Percentiles rank a stretch among this genome's conserved stretches.
Evolutionary conservation across 202 grass and related monocot species (phyloP).

Genomic region (Zoysia matrella): DNA sequence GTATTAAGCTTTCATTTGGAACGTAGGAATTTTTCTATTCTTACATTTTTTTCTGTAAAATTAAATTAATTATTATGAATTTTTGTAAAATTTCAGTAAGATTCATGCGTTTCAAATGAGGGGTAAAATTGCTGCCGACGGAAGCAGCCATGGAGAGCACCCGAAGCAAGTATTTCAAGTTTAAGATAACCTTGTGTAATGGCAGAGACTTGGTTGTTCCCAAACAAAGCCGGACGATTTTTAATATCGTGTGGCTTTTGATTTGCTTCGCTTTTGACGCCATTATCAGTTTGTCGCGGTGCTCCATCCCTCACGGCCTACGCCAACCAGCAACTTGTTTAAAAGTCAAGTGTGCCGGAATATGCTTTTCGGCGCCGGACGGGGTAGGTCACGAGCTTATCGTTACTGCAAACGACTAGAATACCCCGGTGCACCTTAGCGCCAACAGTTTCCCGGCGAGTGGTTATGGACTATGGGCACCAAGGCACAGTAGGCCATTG

Average conservation of each 20-base stretch:
- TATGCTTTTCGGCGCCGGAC: conserved; percentile 20
- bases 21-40: too few relatives aligned
- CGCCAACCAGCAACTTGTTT: not conserved
- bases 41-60: too few relatives aligned
- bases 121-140: not conserved
- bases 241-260: not conserved
- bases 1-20: too few relatives aligned
- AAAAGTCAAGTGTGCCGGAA: conserved; percentile 25
- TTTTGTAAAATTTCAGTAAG: too few relatives aligned
- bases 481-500: too few relatives aligned
- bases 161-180: conserved; percentile 20
- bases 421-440: not conserved
- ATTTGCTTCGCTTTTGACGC: not conserved
- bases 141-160: not conserved
- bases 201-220: not conserved
- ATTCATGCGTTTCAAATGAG: too few relatives aligned
- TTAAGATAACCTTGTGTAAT: not conserved
- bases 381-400: not conserved
- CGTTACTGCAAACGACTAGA: not conserved
- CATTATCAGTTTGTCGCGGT: not conserved
- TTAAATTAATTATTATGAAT: too few relatives aligned
- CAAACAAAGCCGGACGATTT: not conserved
- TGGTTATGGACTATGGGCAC: not conserved
- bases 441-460: not conserved
- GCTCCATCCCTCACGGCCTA: not conserved